A percentile compares a stretch with the other conserved stretches of the same genome.
phyloP scores from a whole-genome alignment of 495 filamentous ascomycete species.

The Xylaria telfairii region DNA sequence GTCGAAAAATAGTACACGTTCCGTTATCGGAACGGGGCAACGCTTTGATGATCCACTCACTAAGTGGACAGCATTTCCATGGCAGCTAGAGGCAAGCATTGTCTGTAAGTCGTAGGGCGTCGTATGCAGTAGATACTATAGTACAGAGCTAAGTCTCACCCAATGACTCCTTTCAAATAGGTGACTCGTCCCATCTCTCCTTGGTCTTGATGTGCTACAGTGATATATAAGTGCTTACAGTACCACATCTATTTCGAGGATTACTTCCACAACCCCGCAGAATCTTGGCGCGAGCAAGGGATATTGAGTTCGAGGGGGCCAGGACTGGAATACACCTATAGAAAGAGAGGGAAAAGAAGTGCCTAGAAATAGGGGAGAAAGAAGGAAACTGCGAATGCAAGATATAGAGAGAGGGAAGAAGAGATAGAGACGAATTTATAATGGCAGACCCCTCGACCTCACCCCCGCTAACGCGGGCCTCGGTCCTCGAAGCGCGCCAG shows the following conservation, averaged over 20 bases:
- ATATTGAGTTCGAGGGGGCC: background rate
- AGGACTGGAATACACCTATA: background rate
- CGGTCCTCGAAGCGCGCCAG: conserved; percentile 70
- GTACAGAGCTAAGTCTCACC: background rate
- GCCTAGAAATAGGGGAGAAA: background rate
- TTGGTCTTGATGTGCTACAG: background rate
- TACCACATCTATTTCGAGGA: background rate
- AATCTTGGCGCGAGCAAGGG: background rate
- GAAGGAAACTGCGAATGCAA: background rate
- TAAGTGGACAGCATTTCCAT: background rate
- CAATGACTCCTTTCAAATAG: background rate
- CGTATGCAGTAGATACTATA: background rate
- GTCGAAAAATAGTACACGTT: background rate
- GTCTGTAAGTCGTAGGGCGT: background rate
- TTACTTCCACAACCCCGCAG: conserved; percentile 3
- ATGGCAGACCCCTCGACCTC: conserved; percentile 59
- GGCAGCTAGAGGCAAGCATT: background rate
- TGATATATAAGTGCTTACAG: background rate
- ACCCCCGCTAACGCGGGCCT: conserved; percentile 69
- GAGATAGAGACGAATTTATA: background rate
- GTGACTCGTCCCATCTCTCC: background rate
- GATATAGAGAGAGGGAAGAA: background rate
- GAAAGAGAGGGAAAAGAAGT: background rate
- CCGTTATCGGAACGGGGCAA: conserved; percentile 21
- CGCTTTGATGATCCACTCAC: conserved; percentile 11